Evolutionary conservation across 2,329 filamentous ascomycete species (phyloP), one percentile per base, ranked within the genome.

Genomic region (Exophiala lecanii-corni): DNA sequence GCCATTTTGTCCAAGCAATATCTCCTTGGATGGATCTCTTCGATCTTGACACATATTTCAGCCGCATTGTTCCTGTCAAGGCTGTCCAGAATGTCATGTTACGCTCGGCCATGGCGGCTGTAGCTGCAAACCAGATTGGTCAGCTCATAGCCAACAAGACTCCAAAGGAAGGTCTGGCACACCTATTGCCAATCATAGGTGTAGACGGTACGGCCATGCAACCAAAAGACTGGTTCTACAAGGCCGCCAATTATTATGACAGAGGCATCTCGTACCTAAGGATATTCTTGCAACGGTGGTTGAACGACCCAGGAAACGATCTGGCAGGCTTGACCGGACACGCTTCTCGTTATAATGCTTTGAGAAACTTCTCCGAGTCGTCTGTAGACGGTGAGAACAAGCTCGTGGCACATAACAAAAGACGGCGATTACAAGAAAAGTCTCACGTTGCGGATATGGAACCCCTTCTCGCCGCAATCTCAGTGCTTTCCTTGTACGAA

Each of bases 401-500:
- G 15, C 13, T 23, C 15, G 18, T 32, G 9, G 13, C 18, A 5
- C 31, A 45, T 19, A 39, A 54, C 25, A 68, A 68, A 36, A 64
- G 71, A 45, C 69, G 67, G 21, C 65, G 71, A 15, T 55, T 59
- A 47, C 36, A 41, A 17, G 36, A 48, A 31, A 30, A 36, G 20
- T 44, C 49, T 4, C 36, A 39, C 31, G 49, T 45, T 15, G 49
- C 43, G 36, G 71, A 71, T 49, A 67, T 72, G 3, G 79, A 82
- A 51, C 78, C 84, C 45, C 69, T 82, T 3, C 67, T 83, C 16
- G 78, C 79, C 6, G 79, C 81, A 2, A 79, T 79, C 2, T 79
- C 80, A 0, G 82, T 84, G 10, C 61, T 85, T 2, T 83, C 79
- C 45, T 76, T 81, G 0, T 84, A 83, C 56, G 81, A 84, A 50